Evolutionary conservation across 163 green algal species (phyloP), one percentile per base, ranked within the genome.

Genomic region (Scenedesmus sp.): DNA sequence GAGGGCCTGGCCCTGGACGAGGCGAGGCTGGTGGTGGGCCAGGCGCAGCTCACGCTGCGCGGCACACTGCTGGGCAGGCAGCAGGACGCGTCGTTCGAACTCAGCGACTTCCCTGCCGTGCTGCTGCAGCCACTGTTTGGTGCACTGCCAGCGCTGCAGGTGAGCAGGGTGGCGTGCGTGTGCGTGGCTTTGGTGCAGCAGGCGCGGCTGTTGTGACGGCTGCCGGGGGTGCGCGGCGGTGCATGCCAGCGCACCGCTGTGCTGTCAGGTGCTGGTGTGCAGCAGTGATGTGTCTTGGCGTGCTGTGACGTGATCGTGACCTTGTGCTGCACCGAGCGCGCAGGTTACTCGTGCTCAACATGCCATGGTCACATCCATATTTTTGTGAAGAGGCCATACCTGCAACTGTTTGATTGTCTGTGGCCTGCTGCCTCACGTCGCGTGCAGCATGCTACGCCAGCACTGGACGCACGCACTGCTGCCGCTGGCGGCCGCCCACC

Each of bases 1-100:
- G 97, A 99, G 84, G 97, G 97, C 1, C 40, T 98, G 46, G 91
- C 95, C 30, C 90, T 99, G 88, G 94, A 98, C 84, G 95, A 98
- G 94, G 84, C 97, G 65, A 95, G 83, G 93, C 85, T 93, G 97
- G 81, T 85, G 90, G 0, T 78, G 96, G 61, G 86, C 87, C 12
- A 97, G 95, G 59, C 93, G 9, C 49, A 94, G 94, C 85, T 93
- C 97, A 68, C 83, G 91, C 1, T 70, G 97, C 33, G 81, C 89
- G 22, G 97, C 95, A 44, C 90, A 22, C 93, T 99, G 92, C 95
- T 99, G 90, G 95, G 95, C 5, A 90, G 94, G 2, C 85, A 91
- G 42, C 97, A 99, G 94, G 95, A 99, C 87, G 96, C 97, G 5
- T 92, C 92, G 2, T 80, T 99, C 33, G 43, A 94, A 30, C 91